These are phyloP conservation scores for Mucor lusitanicus DNA, from an alignment of 371 early-diverging fungal species.

Conservation along the genomic window DNA sequence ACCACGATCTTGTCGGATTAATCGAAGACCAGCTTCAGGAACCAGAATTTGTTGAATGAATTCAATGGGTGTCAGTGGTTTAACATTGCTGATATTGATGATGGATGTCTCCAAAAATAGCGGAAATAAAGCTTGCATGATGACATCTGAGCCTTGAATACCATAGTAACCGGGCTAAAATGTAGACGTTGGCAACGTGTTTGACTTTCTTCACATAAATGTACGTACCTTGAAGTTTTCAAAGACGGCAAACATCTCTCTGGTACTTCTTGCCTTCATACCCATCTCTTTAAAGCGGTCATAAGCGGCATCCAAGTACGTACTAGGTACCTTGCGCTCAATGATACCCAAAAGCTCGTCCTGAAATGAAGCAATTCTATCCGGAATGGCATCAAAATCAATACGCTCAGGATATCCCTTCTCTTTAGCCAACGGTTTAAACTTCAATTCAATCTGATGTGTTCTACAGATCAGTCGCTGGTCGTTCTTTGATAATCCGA, in stretches of 20 bases:
- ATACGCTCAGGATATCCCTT: constrained; percentile 43
- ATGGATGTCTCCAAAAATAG: constrained; percentile 40
- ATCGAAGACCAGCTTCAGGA: constrained; percentile 57
- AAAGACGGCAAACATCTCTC: constrained; percentile 32
- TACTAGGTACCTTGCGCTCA: constrained; percentile 18
- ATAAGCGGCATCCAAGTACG: constrained; percentile 30
- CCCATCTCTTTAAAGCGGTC: constrained; percentile 36
- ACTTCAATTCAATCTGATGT: constrained; percentile 40
- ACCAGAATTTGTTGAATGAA: constrained; percentile 64
- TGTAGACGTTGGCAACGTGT: not conserved
- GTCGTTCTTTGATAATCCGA: constrained; percentile 1
- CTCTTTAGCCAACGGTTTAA: constrained; percentile 41
- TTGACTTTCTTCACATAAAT: not conserved
- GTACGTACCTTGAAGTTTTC: constrained; percentile 9
- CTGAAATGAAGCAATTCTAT: constrained; percentile 27
- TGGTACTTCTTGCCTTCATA: constrained; percentile 40
- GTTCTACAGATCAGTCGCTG: constrained; percentile 40
- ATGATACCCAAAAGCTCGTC: constrained; percentile 37
- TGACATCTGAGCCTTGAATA: constrained; percentile 44
- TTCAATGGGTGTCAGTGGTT: constrained; percentile 58
- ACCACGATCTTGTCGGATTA: constrained; percentile 54
- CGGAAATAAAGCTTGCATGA: constrained; percentile 40
- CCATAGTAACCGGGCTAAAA: constrained; percentile 71
- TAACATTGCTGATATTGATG: constrained; percentile 31
- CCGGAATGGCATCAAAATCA: constrained; percentile 29